Evolutionary conservation across 2,329 filamentous ascomycete genomes (phyloP).

Genomic region (Cytospora piceicola): DNA sequence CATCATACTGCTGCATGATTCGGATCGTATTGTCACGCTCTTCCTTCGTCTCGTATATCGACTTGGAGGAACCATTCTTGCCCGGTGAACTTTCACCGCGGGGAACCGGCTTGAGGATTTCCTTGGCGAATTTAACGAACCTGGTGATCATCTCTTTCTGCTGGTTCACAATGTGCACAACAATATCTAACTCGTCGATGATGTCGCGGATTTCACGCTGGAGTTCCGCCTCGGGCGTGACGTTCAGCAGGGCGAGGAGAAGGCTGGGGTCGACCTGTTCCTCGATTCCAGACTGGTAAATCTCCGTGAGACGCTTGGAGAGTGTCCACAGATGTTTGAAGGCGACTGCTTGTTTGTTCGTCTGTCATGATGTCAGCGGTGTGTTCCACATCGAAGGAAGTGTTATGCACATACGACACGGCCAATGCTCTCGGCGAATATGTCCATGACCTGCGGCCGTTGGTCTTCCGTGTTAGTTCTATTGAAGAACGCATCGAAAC

Average conservation of each 20-base stretch:
- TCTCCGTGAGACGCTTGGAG: conserved; percentile 36
- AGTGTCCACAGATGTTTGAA: conserved; percentile 45
- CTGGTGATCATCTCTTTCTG: conserved; percentile 40
- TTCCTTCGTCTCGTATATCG: neutral
- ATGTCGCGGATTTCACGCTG: conserved; percentile 52
- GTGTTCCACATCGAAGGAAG: neutral
- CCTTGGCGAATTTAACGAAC: conserved; percentile 36
- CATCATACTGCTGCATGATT: conserved; percentile 31
- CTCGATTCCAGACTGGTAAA: conserved; percentile 35
- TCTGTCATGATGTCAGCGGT: conserved; percentile 31
- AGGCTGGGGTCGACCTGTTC: conserved; percentile 16
- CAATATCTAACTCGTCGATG: conserved; percentile 52
- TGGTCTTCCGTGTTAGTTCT: conserved; percentile 39
- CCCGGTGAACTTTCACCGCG: no score
- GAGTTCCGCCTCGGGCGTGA: conserved; percentile 47
- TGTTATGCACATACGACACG: conserved; percentile 10
- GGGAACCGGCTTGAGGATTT: conserved; percentile 28
- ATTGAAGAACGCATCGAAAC: conserved; percentile 47
- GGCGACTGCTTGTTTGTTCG: conserved; percentile 44
- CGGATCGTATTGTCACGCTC: neutral
- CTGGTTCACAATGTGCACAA: conserved; percentile 44
- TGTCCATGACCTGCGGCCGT: conserved; percentile 43
- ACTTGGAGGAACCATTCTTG: neutral
- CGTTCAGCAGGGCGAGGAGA: conserved; percentile 41
- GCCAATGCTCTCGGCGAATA: conserved; percentile 48